Percentiles rank a stretch among this genome's conserved stretches.
Evolutionary conservation across 495 filamentous ascomycete species (phyloP).

Genomic region (Parmelia sp.): DNA sequence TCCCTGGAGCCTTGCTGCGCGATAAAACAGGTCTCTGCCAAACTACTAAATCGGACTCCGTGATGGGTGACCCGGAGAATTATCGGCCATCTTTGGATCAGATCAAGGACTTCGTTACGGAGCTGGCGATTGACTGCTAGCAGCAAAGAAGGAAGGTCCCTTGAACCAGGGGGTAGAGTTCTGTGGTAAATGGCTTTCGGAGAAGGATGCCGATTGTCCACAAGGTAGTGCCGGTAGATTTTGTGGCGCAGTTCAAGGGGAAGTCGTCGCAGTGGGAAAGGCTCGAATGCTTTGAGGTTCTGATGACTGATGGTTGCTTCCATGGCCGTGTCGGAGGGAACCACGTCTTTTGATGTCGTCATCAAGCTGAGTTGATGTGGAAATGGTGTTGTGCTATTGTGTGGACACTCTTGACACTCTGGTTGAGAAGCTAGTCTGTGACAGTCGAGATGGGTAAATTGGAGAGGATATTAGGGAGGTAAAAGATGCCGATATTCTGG

Average conservation of each 20-base stretch:
- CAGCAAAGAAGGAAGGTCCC: conserved; percentile 7
- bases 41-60: not conserved
- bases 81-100: not conserved
- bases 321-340: not conserved
- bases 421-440: not conserved
- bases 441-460: not conserved
- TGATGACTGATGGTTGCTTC: not conserved
- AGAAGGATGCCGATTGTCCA: not conserved
- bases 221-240: not conserved
- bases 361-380: not conserved
- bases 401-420: not conserved
- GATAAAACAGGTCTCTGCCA: conserved; percentile 11
- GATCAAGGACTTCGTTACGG: conserved; percentile 7
- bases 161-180: not conserved
- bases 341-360: not conserved
- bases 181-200: not conserved
- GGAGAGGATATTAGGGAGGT: not conserved
- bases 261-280: not conserved
- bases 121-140: conserved; percentile 10
- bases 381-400: not conserved
- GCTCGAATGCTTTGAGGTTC: not conserved
- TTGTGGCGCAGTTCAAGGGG: conserved; percentile 9
- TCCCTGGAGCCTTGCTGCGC: not conserved
- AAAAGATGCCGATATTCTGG: not conserved
- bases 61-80: conserved; percentile 7